Conservation (phyloP, 352 stramenopile genomes). For the Globisporangium irregulare region DNA sequence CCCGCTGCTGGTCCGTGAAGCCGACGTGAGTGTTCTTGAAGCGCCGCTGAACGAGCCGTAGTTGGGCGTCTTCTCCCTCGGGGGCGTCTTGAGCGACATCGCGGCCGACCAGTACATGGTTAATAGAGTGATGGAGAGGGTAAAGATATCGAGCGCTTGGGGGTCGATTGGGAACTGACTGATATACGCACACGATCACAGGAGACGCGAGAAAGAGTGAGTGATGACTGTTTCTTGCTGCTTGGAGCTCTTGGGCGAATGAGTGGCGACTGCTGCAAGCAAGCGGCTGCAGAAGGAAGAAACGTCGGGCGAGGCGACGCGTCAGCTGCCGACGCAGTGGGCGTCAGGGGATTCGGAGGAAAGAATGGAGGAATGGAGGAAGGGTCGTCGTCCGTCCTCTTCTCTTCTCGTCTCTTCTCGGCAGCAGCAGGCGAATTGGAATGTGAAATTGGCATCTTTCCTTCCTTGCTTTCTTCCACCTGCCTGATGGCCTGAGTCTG, state of each 20-base stretch:
- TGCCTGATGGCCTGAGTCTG: background rate
- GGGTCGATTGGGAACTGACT: background rate
- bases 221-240: background rate
- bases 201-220: background rate
- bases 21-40: constrained; percentile 1
- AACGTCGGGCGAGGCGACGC: background rate
- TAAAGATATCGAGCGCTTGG: background rate
- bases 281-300: background rate
- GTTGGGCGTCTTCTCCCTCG: constrained; percentile 26
- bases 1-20: constrained; percentile 17
- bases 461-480: background rate
- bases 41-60: constrained; percentile 56
- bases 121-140: background rate
- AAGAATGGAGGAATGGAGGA: constrained; percentile 1
- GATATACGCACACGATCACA: background rate
- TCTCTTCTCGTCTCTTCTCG: background rate
- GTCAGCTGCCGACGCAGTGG: constrained; percentile 14
- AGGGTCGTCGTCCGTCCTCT: background rate
- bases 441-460: constrained; percentile 6
- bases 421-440: background rate
- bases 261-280: background rate
- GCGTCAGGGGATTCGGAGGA: constrained; percentile 11
- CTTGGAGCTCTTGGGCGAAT: constrained; percentile 7
- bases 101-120: constrained; percentile 76
- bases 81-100: constrained; percentile 53